These are phyloP conservation scores for Termitomyces sp. DNA, from an alignment of 768 basidiomycete genomes.

Conservation along the genomic window DNA sequence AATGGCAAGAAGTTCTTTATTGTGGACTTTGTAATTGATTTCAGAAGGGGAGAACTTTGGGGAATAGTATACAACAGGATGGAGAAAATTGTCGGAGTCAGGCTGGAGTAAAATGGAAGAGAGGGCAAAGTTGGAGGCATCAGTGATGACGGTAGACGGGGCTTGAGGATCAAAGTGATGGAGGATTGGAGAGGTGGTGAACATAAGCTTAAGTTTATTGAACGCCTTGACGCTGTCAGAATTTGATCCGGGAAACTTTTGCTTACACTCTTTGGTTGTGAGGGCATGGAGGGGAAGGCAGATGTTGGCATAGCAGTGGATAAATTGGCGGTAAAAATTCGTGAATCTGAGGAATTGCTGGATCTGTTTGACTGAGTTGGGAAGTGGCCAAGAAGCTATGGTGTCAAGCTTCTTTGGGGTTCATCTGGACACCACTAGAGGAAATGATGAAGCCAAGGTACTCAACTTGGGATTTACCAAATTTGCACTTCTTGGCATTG, in stretches of 20 bases:
- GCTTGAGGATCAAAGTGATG: slow-evolving; percentile 30
- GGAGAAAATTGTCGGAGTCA: slow-evolving; percentile 22
- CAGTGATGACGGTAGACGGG: too few relatives aligned
- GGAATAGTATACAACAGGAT: too few relatives aligned
- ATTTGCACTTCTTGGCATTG: too few relatives aligned
- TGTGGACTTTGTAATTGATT: slow-evolving; percentile 46
- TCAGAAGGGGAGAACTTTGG: slow-evolving; percentile 34
- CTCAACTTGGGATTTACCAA: too few relatives aligned
- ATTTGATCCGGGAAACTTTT: neutral
- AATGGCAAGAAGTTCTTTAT: too few relatives aligned
- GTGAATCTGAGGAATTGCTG: too few relatives aligned
- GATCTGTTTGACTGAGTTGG: slow-evolving; percentile 25
- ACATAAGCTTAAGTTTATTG: too few relatives aligned
- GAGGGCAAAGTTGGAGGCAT: slow-evolving; percentile 33
- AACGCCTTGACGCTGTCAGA: slow-evolving; percentile 15
- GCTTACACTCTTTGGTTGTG: slow-evolving; percentile 17
- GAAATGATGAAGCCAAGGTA: slow-evolving; percentile 33
- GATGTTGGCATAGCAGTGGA: too few relatives aligned
- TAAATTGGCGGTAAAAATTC: too few relatives aligned
- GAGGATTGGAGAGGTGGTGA: too few relatives aligned
- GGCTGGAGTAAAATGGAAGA: slow-evolving; percentile 28
- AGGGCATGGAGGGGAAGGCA: too few relatives aligned
- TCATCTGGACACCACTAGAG: slow-evolving; percentile 21
- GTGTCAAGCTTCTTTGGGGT: too few relatives aligned
- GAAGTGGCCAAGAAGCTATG: slow-evolving; percentile 39